Conservation (phyloP, 192 early-diverging fungal species). For the Mortierella alpina region DNA sequence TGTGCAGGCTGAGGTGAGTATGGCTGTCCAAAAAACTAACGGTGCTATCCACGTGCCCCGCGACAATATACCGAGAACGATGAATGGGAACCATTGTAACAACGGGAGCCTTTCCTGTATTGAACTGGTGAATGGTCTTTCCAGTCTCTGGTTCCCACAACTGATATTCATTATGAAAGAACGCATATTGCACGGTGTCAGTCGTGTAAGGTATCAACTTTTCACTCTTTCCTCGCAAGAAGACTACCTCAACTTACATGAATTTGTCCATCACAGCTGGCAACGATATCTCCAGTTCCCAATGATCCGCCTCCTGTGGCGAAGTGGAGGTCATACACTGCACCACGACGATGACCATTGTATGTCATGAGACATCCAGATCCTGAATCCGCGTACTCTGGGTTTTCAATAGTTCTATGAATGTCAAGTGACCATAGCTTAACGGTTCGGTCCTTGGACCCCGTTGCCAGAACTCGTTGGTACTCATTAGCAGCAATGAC, state of each 20-base stretch:
- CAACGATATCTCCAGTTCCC: slow-evolving; percentile 59
- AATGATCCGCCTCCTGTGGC: slow-evolving; percentile 56
- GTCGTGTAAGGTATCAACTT: background rate
- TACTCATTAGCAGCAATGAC: slow-evolving; percentile 66
- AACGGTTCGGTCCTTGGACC: slow-evolving; percentile 69
- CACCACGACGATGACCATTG: slow-evolving; percentile 61
- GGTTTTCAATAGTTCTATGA: slow-evolving; percentile 66
- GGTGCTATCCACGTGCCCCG: slow-evolving; percentile 58
- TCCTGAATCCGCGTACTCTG: slow-evolving; percentile 58
- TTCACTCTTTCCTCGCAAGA: background rate
- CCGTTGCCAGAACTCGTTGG: slow-evolving; percentile 63
- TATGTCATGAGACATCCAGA: slow-evolving; percentile 65
- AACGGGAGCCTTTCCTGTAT: slow-evolving; percentile 55
- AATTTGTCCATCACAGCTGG: slow-evolving; percentile 69
- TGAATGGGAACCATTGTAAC: slow-evolving; percentile 63
- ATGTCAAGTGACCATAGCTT: slow-evolving; percentile 74
- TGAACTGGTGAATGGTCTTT: slow-evolving; percentile 60
- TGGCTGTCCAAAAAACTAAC: slow-evolving; percentile 57
- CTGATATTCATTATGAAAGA: background rate
- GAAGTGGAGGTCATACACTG: slow-evolving; percentile 64
- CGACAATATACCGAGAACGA: slow-evolving; percentile 61
- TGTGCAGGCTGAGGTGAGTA: slow-evolving; percentile 36
- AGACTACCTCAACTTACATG: slow-evolving; percentile 58
- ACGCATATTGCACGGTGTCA: background rate
- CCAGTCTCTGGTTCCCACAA: slow-evolving; percentile 68